Percentiles rank a stretch among this genome's conserved stretches.
Evolutionary conservation across 1,284 basidiomycete genomes (phyloP).

Genomic region (Melampsora larici-populina): DNA sequence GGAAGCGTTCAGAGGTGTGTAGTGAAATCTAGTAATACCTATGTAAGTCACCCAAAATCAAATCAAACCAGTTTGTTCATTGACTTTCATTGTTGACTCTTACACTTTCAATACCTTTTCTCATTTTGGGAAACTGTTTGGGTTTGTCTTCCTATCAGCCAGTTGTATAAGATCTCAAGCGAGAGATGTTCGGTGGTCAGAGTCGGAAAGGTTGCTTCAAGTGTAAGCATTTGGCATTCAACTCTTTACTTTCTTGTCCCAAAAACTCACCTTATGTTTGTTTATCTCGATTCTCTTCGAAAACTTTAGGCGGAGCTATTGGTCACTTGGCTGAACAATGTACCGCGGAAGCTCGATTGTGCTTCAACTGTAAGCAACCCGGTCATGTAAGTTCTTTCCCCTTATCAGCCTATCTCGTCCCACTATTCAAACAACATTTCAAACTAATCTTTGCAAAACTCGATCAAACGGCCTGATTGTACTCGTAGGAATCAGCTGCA

Average conservation of each 20-base stretch:
- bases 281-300: not conserved
- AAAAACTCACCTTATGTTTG: not conserved
- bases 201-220: constrained; percentile 1
- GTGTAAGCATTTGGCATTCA: not conserved
- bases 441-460: not conserved
- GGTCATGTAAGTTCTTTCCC: constrained; percentile 7
- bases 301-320: constrained; percentile 6
- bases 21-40: no score
- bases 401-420: not conserved
- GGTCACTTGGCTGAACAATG: constrained; percentile 24
- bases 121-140: no score
- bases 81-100: no score
- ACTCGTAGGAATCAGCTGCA: constrained; percentile 19
- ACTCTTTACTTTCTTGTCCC: not conserved
- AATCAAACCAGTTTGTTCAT: no score
- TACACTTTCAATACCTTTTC: no score
- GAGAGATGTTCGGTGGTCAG: constrained; percentile 4
- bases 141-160: no score
- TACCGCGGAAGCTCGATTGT: constrained; percentile 13
- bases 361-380: constrained; percentile 30
- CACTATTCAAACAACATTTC: not conserved
- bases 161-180: not conserved
- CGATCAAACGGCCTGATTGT: not conserved
- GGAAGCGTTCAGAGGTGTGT: no score
- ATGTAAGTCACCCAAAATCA: no score